Evolutionary conservation across 164 flowering plant genomes (phyloP).

Genomic region (Vitis rotundifolia): DNA sequence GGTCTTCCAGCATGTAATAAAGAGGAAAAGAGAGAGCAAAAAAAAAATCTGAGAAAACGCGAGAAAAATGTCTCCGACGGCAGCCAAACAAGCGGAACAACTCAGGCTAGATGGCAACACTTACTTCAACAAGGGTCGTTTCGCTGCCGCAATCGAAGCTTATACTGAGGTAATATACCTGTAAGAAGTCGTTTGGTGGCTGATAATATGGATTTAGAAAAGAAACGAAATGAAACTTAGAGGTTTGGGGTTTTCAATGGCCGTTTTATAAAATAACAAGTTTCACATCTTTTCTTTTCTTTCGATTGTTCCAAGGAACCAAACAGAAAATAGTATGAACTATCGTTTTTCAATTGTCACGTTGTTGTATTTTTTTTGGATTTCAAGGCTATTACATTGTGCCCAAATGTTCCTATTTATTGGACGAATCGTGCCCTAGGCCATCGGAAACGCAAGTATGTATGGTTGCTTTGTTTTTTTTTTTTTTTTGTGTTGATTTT

Average conservation of each 20-base stretch:
- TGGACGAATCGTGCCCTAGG: conserved; percentile 97
- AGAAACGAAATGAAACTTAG: no score
- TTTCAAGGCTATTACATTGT: conserved; percentile 81
- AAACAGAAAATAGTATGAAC: no score
- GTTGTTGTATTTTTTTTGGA: background rate
- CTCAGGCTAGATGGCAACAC: conserved; percentile 59
- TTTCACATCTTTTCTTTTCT: background rate
- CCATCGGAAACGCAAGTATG: conserved; percentile 75
- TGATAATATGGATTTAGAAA: no score
- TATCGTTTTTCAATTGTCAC: background rate
- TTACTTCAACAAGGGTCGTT: conserved; percentile 58
- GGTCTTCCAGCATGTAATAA: background rate
- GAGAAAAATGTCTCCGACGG: conserved; percentile 29
- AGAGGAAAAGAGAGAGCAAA: background rate
- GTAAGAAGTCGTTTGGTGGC: no score
- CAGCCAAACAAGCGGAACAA: conserved; percentile 65
- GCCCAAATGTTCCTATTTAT: conserved; percentile 78
- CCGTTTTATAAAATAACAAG: background rate
- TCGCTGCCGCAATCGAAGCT: conserved; percentile 92
- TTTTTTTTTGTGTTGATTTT: background rate
- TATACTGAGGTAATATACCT: conserved; percentile 66
- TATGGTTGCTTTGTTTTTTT: conserved; percentile 2
- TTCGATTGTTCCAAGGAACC: background rate
- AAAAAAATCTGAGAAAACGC: background rate
- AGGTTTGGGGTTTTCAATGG: no score